Evolutionary conservation across 495 filamentous ascomycete genomes (phyloP).

Genomic region (Emericellopsis terricola): DNA sequence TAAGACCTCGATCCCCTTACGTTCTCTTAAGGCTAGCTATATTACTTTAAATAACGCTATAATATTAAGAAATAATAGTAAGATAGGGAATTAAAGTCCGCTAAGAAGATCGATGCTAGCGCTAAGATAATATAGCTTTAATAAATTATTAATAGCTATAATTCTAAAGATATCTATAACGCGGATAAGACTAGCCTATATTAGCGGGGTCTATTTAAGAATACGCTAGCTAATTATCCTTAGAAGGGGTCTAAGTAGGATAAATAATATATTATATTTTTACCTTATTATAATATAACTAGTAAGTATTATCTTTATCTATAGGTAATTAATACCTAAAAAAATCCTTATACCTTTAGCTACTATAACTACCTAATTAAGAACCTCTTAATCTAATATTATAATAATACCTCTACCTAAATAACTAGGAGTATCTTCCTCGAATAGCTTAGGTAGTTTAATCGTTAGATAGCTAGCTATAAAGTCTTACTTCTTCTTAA

Average conservation of each 20-base stretch:
- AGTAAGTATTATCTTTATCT: background rate
- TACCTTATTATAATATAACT: background rate
- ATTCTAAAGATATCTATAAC: background rate
- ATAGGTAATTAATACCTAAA: background rate
- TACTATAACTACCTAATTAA: background rate
- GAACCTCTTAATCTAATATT: background rate
- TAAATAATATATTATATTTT: background rate
- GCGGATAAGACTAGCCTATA: background rate
- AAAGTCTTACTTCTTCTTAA: background rate
- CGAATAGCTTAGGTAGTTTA: background rate
- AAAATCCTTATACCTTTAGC: background rate
- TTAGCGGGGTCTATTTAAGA: background rate
- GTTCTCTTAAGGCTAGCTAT: background rate
- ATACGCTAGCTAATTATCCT: background rate
- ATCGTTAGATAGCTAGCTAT: background rate
- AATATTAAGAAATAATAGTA: background rate
- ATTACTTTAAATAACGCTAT: background rate
- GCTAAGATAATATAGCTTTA: background rate
- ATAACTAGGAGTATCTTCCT: background rate
- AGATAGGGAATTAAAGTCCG: background rate
- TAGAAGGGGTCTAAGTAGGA: background rate
- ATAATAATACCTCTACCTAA: background rate
- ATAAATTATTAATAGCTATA: background rate
- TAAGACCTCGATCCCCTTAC: background rate
- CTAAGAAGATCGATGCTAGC: background rate